phyloP scores from a whole-genome alignment of 805 yeast genomes.

The Limtongozyma cylindracea region DNA sequence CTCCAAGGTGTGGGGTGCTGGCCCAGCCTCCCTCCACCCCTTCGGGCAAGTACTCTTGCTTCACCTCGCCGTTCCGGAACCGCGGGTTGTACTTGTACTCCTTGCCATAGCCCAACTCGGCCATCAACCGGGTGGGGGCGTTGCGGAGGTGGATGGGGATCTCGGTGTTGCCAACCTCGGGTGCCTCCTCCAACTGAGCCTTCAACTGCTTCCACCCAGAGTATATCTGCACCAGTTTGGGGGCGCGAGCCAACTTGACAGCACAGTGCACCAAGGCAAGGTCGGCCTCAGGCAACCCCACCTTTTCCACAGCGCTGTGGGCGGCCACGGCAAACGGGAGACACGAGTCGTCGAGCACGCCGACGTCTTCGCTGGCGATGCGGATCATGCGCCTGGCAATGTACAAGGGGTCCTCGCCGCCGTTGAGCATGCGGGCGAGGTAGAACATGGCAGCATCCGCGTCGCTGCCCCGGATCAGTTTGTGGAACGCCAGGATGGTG shows the following conservation, averaged over 20 bases:
- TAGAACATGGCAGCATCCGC: conserved; percentile 81
- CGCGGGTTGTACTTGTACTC: conserved; percentile 80
- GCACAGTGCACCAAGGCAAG: conserved; percentile 79
- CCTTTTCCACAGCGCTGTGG: conserved; percentile 64
- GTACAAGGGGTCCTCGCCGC: conserved; percentile 86
- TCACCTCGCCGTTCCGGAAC: conserved; percentile 42
- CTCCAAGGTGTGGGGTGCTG: too few relatives aligned
- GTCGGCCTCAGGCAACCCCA: conserved; percentile 92
- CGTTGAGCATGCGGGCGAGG: conserved; percentile 65
- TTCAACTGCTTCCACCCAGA: too few relatives aligned
- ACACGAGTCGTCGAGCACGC: conserved; percentile 59
- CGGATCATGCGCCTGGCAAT: conserved; percentile 80
- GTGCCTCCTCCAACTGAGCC: conserved; percentile 26
- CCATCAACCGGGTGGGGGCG: conserved; percentile 86
- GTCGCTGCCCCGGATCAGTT: conserved; percentile 71
- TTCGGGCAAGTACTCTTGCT: conserved; percentile 55
- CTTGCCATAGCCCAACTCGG: conserved; percentile 63
- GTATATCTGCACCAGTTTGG: conserved; percentile 68
- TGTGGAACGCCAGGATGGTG: conserved; percentile 87
- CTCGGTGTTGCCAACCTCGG: conserved; percentile 31
- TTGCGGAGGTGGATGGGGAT: conserved; percentile 72
- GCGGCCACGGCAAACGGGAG: conserved; percentile 74
- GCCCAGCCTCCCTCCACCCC: conserved; percentile 12
- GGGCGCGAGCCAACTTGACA: conserved; percentile 66
- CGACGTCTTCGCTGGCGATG: conserved; percentile 90